Percentiles rank a stretch among this genome's conserved stretches.
Conservation (phyloP, 148 eudicot genomes). For the Polygonum aviculare region DNA sequence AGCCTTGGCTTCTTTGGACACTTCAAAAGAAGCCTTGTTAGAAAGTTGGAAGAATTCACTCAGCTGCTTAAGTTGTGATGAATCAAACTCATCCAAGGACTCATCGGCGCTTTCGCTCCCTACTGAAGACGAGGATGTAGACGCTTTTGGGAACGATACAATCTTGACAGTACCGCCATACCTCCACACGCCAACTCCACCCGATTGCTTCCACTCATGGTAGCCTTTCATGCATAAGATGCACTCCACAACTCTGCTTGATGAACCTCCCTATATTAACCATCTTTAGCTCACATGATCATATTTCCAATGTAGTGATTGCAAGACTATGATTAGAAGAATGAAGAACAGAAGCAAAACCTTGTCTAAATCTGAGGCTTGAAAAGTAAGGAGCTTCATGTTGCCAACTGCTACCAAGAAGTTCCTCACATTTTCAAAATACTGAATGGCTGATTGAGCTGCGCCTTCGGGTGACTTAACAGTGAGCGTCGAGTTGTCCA, state of each 20-base stretch:
- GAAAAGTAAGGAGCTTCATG: constrained; percentile 75
- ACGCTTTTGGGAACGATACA: constrained; percentile 52
- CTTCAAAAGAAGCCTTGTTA: constrained; percentile 43
- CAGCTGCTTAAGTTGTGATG: constrained; percentile 60
- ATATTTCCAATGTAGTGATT: not conserved
- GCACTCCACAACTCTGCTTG: constrained; percentile 90
- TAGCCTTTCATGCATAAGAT: constrained; percentile 89
- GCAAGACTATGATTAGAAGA: not conserved
- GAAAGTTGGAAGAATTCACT: constrained; percentile 59
- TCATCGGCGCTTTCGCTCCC: constrained; percentile 81
- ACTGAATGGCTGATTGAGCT: constrained; percentile 76
- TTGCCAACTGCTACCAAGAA: constrained; percentile 66
- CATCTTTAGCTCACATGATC: constrained; percentile 6
- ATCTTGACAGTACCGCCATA: constrained; percentile 88
- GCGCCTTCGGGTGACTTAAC: constrained; percentile 64
- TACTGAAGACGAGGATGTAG: constrained; percentile 45
- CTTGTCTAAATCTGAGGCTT: constrained; percentile 88
- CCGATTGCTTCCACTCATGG: constrained; percentile 83
- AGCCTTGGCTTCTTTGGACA: constrained; percentile 47
- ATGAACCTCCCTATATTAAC: constrained; percentile 71
- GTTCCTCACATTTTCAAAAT: constrained; percentile 83
- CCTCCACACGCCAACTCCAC: constrained; percentile 88
- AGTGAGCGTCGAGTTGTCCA: constrained; percentile 64
- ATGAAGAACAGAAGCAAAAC: constrained; percentile 18
- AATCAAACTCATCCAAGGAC: constrained; percentile 66